These are phyloP conservation scores for Xylaria flabelliformis DNA, from an alignment of 495 filamentous ascomycete species.

Conservation along the genomic window DNA sequence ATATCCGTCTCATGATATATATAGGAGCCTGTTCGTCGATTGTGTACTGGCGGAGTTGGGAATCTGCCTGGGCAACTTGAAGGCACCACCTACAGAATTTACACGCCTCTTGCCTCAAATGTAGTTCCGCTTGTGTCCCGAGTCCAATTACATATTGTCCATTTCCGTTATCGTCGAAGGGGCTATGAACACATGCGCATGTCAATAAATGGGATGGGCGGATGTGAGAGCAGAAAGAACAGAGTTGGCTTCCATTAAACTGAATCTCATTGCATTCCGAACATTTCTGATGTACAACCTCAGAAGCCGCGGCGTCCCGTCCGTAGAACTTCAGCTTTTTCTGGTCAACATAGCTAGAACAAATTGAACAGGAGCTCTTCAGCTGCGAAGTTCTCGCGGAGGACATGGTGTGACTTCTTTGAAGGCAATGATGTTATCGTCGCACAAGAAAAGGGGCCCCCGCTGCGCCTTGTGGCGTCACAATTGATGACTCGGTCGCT, in stretches of 20 bases:
- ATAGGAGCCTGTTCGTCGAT: background rate
- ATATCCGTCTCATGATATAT: slow-evolving; percentile 5
- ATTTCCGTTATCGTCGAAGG: background rate
- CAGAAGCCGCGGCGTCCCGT: background rate
- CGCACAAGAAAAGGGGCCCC: background rate
- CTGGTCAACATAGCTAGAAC: background rate
- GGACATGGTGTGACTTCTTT: background rate
- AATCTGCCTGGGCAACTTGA: slow-evolving; percentile 4
- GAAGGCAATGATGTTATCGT: background rate
- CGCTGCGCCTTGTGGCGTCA: background rate
- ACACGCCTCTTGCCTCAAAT: background rate
- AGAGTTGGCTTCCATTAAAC: background rate
- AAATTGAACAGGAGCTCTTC: background rate
- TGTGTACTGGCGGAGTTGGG: slow-evolving; percentile 4
- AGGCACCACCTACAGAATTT: slow-evolving; percentile 6
- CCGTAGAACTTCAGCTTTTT: background rate
- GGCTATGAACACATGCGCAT: background rate
- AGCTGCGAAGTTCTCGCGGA: background rate
- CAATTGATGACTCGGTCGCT: too few species aligned
- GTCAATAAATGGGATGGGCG: background rate
- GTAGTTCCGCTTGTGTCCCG: background rate
- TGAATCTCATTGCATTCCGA: background rate
- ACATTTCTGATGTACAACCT: background rate
- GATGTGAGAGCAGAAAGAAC: background rate
- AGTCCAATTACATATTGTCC: background rate